Percentiles rank a stretch among this genome's conserved stretches.
Conservation (phyloP, 495 filamentous ascomycete species). For the Neurospora tetraspora region DNA sequence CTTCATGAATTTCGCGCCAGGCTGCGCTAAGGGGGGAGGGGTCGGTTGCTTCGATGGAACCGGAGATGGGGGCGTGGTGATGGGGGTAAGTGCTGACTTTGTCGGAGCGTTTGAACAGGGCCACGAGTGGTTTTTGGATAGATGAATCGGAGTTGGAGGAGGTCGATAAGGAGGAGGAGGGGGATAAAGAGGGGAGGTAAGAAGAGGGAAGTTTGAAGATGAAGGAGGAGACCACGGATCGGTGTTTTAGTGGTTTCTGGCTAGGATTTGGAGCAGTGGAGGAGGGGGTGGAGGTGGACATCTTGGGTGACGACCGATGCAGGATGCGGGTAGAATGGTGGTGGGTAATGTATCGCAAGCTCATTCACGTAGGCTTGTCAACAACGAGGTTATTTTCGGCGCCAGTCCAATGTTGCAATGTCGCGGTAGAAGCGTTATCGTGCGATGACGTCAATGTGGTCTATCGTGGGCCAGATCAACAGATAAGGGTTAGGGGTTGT, state of each 20-base stretch:
- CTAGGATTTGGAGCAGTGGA: background rate
- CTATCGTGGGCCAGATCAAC: background rate
- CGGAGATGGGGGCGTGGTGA: constrained; percentile 50
- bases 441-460: background rate
- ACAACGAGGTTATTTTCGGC: background rate
- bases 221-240: constrained; percentile 46
- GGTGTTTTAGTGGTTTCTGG: constrained; percentile 18
- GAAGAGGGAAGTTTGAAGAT: constrained; percentile 31
- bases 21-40: constrained; percentile 41
- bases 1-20: constrained; percentile 53
- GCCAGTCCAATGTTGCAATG: background rate
- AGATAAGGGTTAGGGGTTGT: background rate
- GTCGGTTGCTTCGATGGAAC: constrained; percentile 45
- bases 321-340: background rate
- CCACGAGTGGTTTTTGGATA: constrained; percentile 30
- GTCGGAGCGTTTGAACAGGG: constrained; percentile 47
- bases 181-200: background rate
- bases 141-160: constrained; percentile 3
- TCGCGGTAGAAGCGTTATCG: background rate
- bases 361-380: background rate
- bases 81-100: constrained; percentile 51
- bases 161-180: background rate
- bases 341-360: background rate
- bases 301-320: background rate
- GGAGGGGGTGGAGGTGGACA: background rate